These are phyloP conservation scores for Talaromyces proteolyticus DNA, from an alignment of 495 filamentous ascomycete genomes.

Conservation along the genomic window DNA sequence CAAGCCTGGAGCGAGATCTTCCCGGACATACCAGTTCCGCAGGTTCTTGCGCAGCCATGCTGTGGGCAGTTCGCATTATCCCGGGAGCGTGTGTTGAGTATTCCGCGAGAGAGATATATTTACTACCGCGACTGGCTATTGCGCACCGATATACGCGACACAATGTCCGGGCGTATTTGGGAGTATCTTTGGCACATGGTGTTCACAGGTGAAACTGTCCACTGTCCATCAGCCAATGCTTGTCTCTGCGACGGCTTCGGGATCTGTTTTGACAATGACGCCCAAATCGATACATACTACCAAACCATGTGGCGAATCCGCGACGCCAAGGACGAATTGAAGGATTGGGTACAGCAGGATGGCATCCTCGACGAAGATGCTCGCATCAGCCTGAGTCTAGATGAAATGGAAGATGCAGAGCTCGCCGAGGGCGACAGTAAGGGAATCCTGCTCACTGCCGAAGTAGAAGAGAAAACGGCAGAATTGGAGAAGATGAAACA, in stretches of 20 bases:
- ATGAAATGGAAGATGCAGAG: slow-evolving; percentile 22
- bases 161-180: slow-evolving; percentile 64
- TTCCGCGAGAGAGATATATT: slow-evolving; percentile 54
- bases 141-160: slow-evolving; percentile 54
- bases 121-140: slow-evolving; percentile 66
- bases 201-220: slow-evolving; percentile 51
- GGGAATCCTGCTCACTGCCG: slow-evolving; percentile 19
- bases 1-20: slow-evolving; percentile 51
- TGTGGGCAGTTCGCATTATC: slow-evolving; percentile 68
- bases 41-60: slow-evolving; percentile 49
- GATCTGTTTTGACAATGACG: slow-evolving; percentile 64
- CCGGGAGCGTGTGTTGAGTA: slow-evolving; percentile 46
- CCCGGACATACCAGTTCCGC: slow-evolving; percentile 45
- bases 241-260: slow-evolving; percentile 79
- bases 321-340: slow-evolving; percentile 40
- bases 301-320: slow-evolving; percentile 30
- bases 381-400: slow-evolving; percentile 20
- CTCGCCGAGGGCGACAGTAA: slow-evolving; percentile 28
- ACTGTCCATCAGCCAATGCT: slow-evolving; percentile 59
- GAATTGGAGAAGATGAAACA: slow-evolving; percentile 24
- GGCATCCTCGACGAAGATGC: slow-evolving; percentile 27
- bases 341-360: slow-evolving; percentile 36
- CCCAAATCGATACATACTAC: slow-evolving; percentile 44
- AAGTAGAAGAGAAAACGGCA: slow-evolving; percentile 23
- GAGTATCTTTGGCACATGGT: slow-evolving; percentile 73